These are phyloP conservation scores for Hyaloscypha finlandica DNA, from an alignment of 495 filamentous ascomycete species.

Conservation along the genomic window DNA sequence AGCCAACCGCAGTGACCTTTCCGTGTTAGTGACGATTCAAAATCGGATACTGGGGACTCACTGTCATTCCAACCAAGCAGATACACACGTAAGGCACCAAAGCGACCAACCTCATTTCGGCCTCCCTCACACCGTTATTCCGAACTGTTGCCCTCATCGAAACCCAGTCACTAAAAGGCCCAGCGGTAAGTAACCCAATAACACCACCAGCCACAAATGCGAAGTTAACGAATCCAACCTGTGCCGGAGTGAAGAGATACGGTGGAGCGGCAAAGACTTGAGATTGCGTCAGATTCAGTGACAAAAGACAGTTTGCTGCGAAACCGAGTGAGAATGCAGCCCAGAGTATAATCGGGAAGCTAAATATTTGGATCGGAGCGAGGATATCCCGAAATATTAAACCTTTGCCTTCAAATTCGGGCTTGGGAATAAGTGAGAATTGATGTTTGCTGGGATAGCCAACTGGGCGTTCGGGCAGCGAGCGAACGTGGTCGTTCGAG, in stretches of 20 bases:
- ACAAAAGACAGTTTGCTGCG: constrained; percentile 56
- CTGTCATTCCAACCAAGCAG: constrained; percentile 58
- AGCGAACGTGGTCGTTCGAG: background rate
- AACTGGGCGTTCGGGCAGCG: constrained; percentile 37
- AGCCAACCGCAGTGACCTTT: constrained; percentile 53
- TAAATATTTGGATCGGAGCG: constrained; percentile 59
- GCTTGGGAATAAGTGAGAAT: constrained; percentile 45
- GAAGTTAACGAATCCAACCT: constrained; percentile 46
- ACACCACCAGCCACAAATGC: constrained; percentile 50
- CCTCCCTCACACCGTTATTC: constrained; percentile 52
- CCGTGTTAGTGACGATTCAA: constrained; percentile 3
- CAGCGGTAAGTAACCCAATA: constrained; percentile 49
- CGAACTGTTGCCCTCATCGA: constrained; percentile 50
- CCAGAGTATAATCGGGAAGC: constrained; percentile 64
- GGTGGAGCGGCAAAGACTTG: constrained; percentile 62
- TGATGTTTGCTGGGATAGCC: constrained; percentile 55
- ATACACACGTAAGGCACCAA: constrained; percentile 59
- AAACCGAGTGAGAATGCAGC: constrained; percentile 61
- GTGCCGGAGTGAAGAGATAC: constrained; percentile 51
- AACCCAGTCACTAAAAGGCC: constrained; percentile 49
- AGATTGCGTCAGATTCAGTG: constrained; percentile 61
- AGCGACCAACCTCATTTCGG: constrained; percentile 55
- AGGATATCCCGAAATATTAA: constrained; percentile 38
- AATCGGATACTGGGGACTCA: constrained; percentile 27
- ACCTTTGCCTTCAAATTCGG: constrained; percentile 33